Conservation (phyloP, 495 filamentous ascomycete species). For the Filosporella fistucella region DNA sequence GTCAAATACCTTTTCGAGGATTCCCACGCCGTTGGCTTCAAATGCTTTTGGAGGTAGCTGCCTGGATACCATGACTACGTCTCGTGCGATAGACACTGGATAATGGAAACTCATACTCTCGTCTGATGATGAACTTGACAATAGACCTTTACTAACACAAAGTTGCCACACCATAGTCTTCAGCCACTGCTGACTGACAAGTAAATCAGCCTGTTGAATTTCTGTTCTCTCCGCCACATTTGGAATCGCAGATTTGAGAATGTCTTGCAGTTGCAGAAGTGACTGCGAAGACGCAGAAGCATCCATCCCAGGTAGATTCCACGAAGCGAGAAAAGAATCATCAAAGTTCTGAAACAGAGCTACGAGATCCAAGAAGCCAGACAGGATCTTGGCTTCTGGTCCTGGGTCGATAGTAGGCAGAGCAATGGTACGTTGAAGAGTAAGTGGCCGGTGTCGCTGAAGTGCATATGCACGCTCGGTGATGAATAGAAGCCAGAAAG, state of each 20-base stretch:
- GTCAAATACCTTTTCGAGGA: conserved; percentile 17
- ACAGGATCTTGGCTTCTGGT: conserved; percentile 8
- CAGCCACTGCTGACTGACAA: conserved; percentile 58
- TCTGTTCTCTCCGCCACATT: conserved; percentile 4
- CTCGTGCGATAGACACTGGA: conserved; percentile 12
- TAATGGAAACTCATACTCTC: conserved; percentile 13
- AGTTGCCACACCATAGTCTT: conserved; percentile 56
- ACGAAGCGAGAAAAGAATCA: conserved; percentile 13
- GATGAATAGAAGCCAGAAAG: conserved; percentile 22
- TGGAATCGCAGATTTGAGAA: conserved; percentile 5
- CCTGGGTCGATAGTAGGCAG: conserved; percentile 9
- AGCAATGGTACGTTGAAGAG: conserved; percentile 15
- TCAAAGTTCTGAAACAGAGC: conserved; percentile 14
- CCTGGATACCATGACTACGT: conserved; percentile 3
- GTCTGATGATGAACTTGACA: conserved; percentile 16
- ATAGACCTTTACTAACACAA: conserved; percentile 46
- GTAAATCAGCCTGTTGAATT: conserved; percentile 34
- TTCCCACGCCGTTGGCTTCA: conserved; percentile 15
- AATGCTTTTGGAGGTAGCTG: conserved; percentile 11
- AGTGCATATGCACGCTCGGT: conserved; percentile 21
- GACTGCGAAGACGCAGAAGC: conserved; percentile 3
- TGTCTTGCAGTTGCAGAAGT: conserved; percentile 9
- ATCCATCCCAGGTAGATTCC: conserved; percentile 9
- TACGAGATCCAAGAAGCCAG: conserved; percentile 14
- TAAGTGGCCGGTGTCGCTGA: conserved; percentile 16